Conservation (phyloP, 2,329 filamentous ascomycete species). For the Bipolaris zeicola region DNA sequence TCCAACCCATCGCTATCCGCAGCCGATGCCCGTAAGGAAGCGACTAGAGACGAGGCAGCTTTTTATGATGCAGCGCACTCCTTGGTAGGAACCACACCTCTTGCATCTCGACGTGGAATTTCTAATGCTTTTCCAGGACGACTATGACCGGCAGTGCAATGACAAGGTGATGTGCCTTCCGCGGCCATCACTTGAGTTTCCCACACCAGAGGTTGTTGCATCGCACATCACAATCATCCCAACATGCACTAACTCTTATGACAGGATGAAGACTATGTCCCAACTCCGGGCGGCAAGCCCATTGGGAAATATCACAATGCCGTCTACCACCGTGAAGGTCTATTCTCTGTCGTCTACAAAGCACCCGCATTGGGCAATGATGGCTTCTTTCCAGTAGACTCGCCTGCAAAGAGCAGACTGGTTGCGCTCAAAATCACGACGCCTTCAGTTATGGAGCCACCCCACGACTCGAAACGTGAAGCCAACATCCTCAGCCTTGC, state of each 20-base stretch:
- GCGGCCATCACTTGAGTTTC: slow-evolving; percentile 30
- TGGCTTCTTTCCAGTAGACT: slow-evolving; percentile 36
- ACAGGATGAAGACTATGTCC: slow-evolving; percentile 41
- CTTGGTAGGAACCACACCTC: slow-evolving; percentile 53
- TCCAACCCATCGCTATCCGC: slow-evolving; percentile 53
- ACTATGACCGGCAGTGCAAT: slow-evolving; percentile 40
- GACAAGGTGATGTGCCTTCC: slow-evolving; percentile 28
- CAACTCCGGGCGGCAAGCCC: slow-evolving; percentile 45
- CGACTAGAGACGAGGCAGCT: slow-evolving; percentile 69
- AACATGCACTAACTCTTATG: slow-evolving; percentile 2
- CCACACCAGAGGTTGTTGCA: slow-evolving; percentile 33
- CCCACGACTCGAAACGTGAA: slow-evolving; percentile 83
- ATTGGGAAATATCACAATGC: slow-evolving; percentile 64
- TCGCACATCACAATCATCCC: not conserved
- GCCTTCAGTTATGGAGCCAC: slow-evolving; percentile 72
- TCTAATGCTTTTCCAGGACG: slow-evolving; percentile 38
- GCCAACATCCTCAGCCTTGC: slow-evolving; percentile 71
- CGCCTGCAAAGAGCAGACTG: slow-evolving; percentile 36
- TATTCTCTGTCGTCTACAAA: slow-evolving; percentile 84
- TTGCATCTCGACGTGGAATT: not conserved
- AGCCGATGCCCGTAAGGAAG: slow-evolving; percentile 60
- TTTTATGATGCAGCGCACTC: slow-evolving; percentile 65
- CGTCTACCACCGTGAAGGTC: slow-evolving; percentile 65
- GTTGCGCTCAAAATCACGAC: slow-evolving; percentile 87
- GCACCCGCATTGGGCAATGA: slow-evolving; percentile 54